Base-by-base conservation (phyloP, 1,284 basidiomycete genomes). In the Melampsora abietis-canadensis region DNA sequence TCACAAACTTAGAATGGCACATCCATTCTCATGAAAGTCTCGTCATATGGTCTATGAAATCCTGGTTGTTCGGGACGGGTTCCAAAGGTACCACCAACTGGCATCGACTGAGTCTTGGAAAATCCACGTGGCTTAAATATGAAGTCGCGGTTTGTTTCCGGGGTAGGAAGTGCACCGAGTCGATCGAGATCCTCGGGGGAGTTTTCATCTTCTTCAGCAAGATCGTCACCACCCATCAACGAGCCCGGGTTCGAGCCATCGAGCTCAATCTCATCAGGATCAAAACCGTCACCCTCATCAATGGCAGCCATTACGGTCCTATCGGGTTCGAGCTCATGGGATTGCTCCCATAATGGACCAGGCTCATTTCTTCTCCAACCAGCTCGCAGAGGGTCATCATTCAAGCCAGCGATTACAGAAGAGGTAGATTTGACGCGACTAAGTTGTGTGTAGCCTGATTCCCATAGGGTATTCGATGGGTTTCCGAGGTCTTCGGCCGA, bases 1-100 rank as follows among this genome's bases (percentile, higher is more conserved):
- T 40, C 40, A 40, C 1, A 57, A n/a, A 57, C n/a, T 73, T 40
- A 74, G 44, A 74, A 74, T 14, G 64, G 62, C 4, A 66, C 64
- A 51, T 74, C 72, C 72, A 74, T 74, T 27, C 72, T 65, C 72
- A 74, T 74, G 24, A 74, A 74, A 1, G 72, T 66, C 34, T 65
- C 57, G 46, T 74, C 64, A 24, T 59, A 66, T 47, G 63, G 34
- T 31, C 72, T 63, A 61, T 74, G 64, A 27, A 74, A 74, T n/a
- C 60, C 66, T 59, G 54, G 63, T 34, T 74, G 72, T 14, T 74
- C 54, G 15, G 72, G 64, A 44, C 72, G 51, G 2, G 72, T 66
- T 21, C 72, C 72, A 59, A 74, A 74, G 19, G 54, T 46, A 27
- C 72, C 72, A 51, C 72, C 72, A n/a, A 74, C 64, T 34, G 72